Conservation (phyloP, 441 rosid genomes). For the Sinapis alba region DNA sequence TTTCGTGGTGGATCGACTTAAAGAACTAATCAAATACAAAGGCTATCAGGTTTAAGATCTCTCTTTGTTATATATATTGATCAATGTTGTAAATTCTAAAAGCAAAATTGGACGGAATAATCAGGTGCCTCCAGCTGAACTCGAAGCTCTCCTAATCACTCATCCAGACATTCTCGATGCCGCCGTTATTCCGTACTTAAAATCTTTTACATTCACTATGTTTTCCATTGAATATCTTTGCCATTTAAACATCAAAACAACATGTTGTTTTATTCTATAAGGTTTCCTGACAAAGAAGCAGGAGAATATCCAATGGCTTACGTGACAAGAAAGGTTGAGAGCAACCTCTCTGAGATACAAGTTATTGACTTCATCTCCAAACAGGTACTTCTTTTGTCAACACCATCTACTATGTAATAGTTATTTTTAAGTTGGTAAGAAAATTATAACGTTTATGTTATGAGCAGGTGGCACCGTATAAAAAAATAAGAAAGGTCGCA, state of each 20-base stretch:
- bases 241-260: neutral
- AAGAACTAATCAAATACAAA: conserved; percentile 89
- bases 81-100: neutral
- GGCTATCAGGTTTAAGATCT: conserved; percentile 75
- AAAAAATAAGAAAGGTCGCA: conserved; percentile 72
- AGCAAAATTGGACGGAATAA: neutral
- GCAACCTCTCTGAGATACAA: conserved; percentile 45
- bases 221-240: neutral
- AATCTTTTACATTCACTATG: neutral
- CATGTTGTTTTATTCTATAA: conserved; percentile 21
- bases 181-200: conserved; percentile 77
- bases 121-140: conserved; percentile 82
- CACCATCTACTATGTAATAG: neutral
- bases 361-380: conserved; percentile 68
- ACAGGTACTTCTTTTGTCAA: conserved; percentile 23
- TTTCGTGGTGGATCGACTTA: conserved; percentile 76
- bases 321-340: conserved; percentile 55
- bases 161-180: conserved; percentile 73
- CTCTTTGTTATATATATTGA: neutral
- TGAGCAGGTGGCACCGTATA: conserved; percentile 87
- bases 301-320: conserved; percentile 90
- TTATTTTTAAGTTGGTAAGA: neutral
- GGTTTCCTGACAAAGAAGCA: conserved; percentile 77
- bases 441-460: neutral
- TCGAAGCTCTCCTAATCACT: conserved; percentile 72